Evolutionary conservation across 1,284 basidiomycete genomes (phyloP).

Genomic region (Phlebopus sp.): DNA sequence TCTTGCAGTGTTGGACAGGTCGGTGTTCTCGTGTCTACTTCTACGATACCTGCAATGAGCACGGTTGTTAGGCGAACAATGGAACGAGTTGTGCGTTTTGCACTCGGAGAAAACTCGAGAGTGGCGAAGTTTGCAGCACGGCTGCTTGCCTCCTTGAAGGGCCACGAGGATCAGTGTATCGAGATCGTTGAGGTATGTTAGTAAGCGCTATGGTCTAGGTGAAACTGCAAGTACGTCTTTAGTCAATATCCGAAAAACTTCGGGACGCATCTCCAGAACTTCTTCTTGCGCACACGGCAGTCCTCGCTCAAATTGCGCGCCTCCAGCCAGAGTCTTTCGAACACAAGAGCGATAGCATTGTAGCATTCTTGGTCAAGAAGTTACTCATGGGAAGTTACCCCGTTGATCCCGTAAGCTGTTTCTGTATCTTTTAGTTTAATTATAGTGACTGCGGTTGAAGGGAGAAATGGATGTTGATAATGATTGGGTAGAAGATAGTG

Average conservation of each 20-base stretch:
- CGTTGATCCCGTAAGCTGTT: constrained; percentile 44
- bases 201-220: not conserved
- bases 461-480: constrained; percentile 55
- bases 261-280: constrained; percentile 47
- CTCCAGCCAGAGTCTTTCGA: constrained; percentile 75
- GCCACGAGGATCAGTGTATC: constrained; percentile 49
- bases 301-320: constrained; percentile 74
- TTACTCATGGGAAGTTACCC: constrained; percentile 60
- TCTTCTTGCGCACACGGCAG: constrained; percentile 67
- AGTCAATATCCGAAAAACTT: constrained; percentile 63
- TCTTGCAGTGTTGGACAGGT: constrained; percentile 66
- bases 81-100: constrained; percentile 65
- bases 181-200: constrained; percentile 64
- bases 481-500: constrained; percentile 74
- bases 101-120: constrained; percentile 56
- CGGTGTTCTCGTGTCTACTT: constrained; percentile 25
- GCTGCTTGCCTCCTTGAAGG: constrained; percentile 62
- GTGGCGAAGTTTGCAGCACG: constrained; percentile 90
- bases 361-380: constrained; percentile 69
- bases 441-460: constrained; percentile 18
- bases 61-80: constrained; percentile 49
- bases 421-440: constrained; percentile 3
- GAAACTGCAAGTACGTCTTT: constrained; percentile 7
- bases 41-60: not conserved
- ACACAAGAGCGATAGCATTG: constrained; percentile 69